A percentile compares a stretch with the other conserved stretches of the same genome.
Conservation (phyloP, 2,329 filamentous ascomycete genomes). For the Aspergillus floridensis region DNA sequence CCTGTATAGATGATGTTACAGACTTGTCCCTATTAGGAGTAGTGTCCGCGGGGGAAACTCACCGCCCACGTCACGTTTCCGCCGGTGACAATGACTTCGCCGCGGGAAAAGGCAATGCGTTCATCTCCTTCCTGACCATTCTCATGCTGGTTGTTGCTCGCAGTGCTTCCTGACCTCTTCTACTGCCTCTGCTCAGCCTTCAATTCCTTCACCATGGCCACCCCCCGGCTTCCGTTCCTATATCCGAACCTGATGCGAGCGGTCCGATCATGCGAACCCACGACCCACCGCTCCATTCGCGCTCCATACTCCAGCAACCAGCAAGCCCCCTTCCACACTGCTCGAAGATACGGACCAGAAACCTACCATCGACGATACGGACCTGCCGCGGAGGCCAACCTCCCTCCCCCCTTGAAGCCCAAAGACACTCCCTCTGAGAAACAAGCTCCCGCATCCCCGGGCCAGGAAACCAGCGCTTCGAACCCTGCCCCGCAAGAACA, state of each 20-base stretch:
- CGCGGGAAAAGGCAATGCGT: slow-evolving; percentile 23
- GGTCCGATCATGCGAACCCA: slow-evolving; percentile 49
- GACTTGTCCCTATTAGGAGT: background rate
- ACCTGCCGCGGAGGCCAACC: slow-evolving; percentile 42
- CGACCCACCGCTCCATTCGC: slow-evolving; percentile 44
- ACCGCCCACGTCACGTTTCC: slow-evolving; percentile 29
- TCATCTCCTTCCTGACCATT: slow-evolving; percentile 9
- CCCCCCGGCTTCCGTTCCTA: slow-evolving; percentile 63
- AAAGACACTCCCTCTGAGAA: slow-evolving; percentile 24
- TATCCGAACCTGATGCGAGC: slow-evolving; percentile 66
- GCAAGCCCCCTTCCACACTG: slow-evolving; percentile 38
- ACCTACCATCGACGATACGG: slow-evolving; percentile 47
- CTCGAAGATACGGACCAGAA: slow-evolving; percentile 35
- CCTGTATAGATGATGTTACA: background rate
- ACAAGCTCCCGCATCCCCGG: slow-evolving; percentile 11
- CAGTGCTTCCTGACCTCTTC: slow-evolving; percentile 1
- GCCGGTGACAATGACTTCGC: slow-evolving; percentile 19
- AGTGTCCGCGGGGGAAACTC: slow-evolving; percentile 21
- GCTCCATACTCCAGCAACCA: slow-evolving; percentile 29
- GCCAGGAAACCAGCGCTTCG: background rate
- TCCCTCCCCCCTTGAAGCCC: slow-evolving; percentile 38
- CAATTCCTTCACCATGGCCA: slow-evolving; percentile 52
- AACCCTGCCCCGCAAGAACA: slow-evolving; percentile 15
- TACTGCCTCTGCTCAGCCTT: slow-evolving; percentile 11
- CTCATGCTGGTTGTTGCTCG: background rate